Base-by-base conservation (phyloP, 176 grass and related monocot genomes). In the Paspalum notatum region DNA sequence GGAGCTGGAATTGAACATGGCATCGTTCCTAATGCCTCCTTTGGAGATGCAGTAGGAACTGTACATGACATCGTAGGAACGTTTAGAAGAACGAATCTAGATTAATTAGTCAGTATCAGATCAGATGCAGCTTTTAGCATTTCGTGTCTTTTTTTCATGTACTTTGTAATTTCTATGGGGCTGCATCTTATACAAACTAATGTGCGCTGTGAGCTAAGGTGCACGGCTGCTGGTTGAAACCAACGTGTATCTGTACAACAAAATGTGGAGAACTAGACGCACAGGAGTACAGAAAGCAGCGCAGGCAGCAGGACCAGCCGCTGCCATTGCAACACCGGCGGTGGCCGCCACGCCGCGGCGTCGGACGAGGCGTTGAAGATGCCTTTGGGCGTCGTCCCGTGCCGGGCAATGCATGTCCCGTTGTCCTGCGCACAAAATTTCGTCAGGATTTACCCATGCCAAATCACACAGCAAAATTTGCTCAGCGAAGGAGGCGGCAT, bases 341-440 rank as follows among this genome's bases (percentile, higher is more conserved):
- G 82, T 7, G 55, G 55, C 39, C 65, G 42, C 83, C 50, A 43
- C 42, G 59, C 59, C 21, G 83, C 55, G 6, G 72, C 87, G 65
- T 66, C 78, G 0, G 87, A 89, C 2, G 73, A 44, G 8, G 41
- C 62, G 42, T 85, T 85, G 72, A 89, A 89, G 65, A 89, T 89
- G 49, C 83, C 83, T 17, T 50, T 76, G 0, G 87, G 87, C n/a
- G 83, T 77, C 6, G 27, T 75, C 16, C 83, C 83, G n/a, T 56
- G 78, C 12, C 59, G 66, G 12, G 48, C 24, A 41, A 41, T 80
- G 70, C 84, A 86, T 4, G 80, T 86, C 22, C 84, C 89, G 47
- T 84, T 87, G 2, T 21, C 76, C 84, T 91, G 84, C n/a, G 65
- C 3, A 52, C 6, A 22, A 16, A 26, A 16, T 13, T 8, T 1